Base-by-base conservation (phyloP, 768 basidiomycete species). In the Amyloporia xantha region DNA sequence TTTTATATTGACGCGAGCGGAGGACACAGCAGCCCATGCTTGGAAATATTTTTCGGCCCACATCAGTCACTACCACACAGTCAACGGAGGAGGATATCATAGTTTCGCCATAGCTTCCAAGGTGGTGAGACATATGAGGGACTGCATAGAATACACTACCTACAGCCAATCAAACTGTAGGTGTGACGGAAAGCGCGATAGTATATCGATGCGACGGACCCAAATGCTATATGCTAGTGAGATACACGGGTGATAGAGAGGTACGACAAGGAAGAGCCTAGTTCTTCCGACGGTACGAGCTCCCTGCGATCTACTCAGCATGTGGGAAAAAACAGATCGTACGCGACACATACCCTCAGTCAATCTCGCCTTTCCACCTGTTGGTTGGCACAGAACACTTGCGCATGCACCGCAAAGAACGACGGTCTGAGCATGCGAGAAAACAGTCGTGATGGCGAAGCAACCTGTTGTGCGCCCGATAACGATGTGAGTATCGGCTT, bases 351-450 rank as follows among this genome's bases (percentile, higher is more conserved):
- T 65, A 96, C 95, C 96, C 75, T 99, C 96, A 48, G 95, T 97
- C 71, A 99, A 73, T 65, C 93, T 84, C 58, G 94, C 94, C 76
- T 86, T 95, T 74, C 96, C 96, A 75, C 96, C 94, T 27, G 92
- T 95, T 47, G 95, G 95, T 69, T 97, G 95, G 81, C 94, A 97
- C 59, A 99, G 78, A 53, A 97, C 87, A 60, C 84, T 88, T 48
- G 89, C 81, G 80, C 96, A 99, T 42, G 89, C 84, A 48, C 80
- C 80, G 69, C 96, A 99, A 63, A 92, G 75, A 43, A 97, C 93
- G 54, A 97, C 96, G 54, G 92, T 95, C 72, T 97, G 93, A 33
- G 95, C 94, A 71, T 99, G 95, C 57, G 96, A 98, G 84, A 99
- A 99, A 62, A 98, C 94, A 58, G 92, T 94, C 61, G 92, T 93